Evolutionary conservation across 192 early-diverging fungal genomes (phyloP).

Genomic region (Linnemannia schmuckeri): DNA sequence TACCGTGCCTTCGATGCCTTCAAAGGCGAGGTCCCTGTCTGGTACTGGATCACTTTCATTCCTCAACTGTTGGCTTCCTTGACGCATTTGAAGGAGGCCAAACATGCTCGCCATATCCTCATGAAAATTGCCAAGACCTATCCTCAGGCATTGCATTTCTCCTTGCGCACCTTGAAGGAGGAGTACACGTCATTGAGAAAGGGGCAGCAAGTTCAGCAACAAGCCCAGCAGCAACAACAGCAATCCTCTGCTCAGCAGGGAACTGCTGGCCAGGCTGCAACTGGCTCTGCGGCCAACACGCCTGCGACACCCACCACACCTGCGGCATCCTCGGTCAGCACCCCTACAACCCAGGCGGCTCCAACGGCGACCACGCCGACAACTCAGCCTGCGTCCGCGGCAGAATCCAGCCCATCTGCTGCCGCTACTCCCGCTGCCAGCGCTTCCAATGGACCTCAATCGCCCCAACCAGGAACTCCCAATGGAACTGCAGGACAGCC

Average conservation of each 20-base stretch:
- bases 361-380: conserved; percentile 33
- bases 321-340: conserved; percentile 33
- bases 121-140: conserved; percentile 95
- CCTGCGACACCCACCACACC: conserved; percentile 55
- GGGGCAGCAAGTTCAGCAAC: conserved; percentile 49
- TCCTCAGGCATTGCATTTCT: conserved; percentile 96
- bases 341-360: conserved; percentile 32
- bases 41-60: conserved; percentile 99
- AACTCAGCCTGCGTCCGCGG: conserved; percentile 4
- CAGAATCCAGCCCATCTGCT: conserved; percentile 31
- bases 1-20: conserved; percentile 87
- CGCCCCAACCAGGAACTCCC: conserved; percentile 40
- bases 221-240: conserved; percentile 38
- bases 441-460: conserved; percentile 34
- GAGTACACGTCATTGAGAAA: conserved; percentile 82
- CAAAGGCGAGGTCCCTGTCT: conserved; percentile 91
- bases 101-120: conserved; percentile 85
- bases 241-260: conserved; percentile 17
- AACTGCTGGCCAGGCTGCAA: background rate
- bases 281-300: conserved; percentile 38
- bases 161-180: conserved; percentile 92
- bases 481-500: conserved; percentile 9
- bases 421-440: conserved; percentile 21
- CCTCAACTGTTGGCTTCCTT: conserved; percentile 92
- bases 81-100: conserved; percentile 80